These are phyloP conservation scores for Botrytis hyacinthi DNA, from an alignment of 2,329 filamentous ascomycete species.

Conservation along the genomic window DNA sequence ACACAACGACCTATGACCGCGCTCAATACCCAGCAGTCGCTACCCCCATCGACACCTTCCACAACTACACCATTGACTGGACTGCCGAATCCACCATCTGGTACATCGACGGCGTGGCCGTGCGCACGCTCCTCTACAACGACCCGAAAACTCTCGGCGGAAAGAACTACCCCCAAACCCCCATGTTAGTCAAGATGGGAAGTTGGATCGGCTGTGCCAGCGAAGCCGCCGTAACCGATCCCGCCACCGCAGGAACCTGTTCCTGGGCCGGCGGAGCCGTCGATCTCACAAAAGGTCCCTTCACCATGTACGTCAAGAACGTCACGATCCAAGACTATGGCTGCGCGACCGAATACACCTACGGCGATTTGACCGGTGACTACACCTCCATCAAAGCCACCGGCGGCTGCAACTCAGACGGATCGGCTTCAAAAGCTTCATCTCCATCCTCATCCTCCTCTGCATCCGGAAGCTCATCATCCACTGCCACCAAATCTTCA, in stretches of 20 bases:
- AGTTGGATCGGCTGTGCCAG: slow-evolving; percentile 47
- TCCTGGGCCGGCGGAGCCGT: slow-evolving; percentile 64
- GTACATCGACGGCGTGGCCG: slow-evolving; percentile 52
- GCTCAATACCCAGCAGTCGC: slow-evolving; percentile 42
- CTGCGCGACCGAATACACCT: slow-evolving; percentile 50
- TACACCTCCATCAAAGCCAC: slow-evolving; percentile 48
- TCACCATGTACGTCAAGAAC: slow-evolving; percentile 51
- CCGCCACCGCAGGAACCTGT: slow-evolving; percentile 55
- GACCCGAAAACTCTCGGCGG: slow-evolving; percentile 50
- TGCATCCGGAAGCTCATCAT: not conserved
- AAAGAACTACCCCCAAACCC: slow-evolving; percentile 65
- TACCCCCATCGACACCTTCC: slow-evolving; percentile 43
- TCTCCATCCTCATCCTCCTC: not conserved
- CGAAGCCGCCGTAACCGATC: slow-evolving; percentile 43
- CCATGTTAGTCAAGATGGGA: slow-evolving; percentile 64
- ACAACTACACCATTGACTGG: slow-evolving; percentile 70
- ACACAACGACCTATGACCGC: slow-evolving; percentile 51
- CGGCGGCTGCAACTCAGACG: slow-evolving; percentile 28
- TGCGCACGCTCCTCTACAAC: slow-evolving; percentile 48
- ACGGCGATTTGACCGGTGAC: slow-evolving; percentile 47
- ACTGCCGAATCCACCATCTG: slow-evolving; percentile 56
- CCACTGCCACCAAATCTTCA: not conserved
- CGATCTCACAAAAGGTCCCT: slow-evolving; percentile 47
- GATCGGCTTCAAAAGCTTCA: not conserved
- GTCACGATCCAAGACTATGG: slow-evolving; percentile 52